phyloP scores from a whole-genome alignment of 2,329 filamentous ascomycete species.

The Onygenales sp. region DNA sequence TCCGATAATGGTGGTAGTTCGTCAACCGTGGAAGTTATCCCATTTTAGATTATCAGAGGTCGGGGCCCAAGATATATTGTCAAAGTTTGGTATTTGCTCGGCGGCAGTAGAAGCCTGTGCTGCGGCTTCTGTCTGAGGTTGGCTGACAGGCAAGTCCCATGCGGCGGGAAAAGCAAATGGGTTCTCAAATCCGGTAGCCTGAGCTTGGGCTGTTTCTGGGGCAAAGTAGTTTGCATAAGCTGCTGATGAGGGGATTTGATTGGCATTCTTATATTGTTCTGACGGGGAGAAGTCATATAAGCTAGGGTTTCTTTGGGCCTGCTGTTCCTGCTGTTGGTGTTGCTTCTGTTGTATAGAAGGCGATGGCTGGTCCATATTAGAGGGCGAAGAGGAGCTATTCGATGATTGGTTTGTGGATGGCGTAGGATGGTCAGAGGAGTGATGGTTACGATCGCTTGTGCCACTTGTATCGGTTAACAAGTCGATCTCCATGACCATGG shows the following conservation, averaged over 20 bases:
- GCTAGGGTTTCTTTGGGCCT: slow-evolving; percentile 3
- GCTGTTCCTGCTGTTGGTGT: slow-evolving; percentile 5
- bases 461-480: slow-evolving; percentile 21
- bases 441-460: slow-evolving; percentile 19
- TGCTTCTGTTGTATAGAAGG: slow-evolving; percentile 16
- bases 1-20: too few relatives aligned
- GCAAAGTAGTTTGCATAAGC: slow-evolving; percentile 11
- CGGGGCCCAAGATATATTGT: slow-evolving; percentile 27
- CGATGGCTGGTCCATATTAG: slow-evolving; percentile 19
- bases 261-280: not conserved
- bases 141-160: slow-evolving; percentile 20
- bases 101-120: slow-evolving; percentile 6
- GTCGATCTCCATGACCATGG: slow-evolving; percentile 23
- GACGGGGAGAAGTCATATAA: not conserved
- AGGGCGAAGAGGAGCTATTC: slow-evolving; percentile 25
- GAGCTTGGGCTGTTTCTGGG: slow-evolving; percentile 10
- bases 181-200: slow-evolving; percentile 14
- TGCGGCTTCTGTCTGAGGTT: slow-evolving; percentile 3
- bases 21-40: slow-evolving; percentile 19
- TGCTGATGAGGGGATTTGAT: slow-evolving; percentile 1
- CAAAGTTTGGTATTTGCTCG: slow-evolving; percentile 19
- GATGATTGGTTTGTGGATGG: slow-evolving; percentile 28
- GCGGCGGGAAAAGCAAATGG: slow-evolving; percentile 18
- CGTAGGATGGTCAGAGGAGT: slow-evolving; percentile 25
- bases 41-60: slow-evolving; percentile 19